phyloP scores from a whole-genome alignment of 2,329 filamentous ascomycete genomes.

The Periconia digitata region DNA sequence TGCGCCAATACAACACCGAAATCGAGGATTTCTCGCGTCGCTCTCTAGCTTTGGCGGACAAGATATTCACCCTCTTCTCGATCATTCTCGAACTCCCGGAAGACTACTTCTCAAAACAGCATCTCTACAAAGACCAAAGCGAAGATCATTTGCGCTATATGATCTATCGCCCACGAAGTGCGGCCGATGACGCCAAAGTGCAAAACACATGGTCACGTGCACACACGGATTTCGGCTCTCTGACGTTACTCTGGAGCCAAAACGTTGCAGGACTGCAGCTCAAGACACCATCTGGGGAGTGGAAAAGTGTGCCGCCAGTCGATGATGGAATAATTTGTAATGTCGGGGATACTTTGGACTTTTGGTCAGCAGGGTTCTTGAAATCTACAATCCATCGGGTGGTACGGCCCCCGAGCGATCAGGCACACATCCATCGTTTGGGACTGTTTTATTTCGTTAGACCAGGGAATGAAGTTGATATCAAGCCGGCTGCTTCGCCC shows the following conservation, averaged over 20 bases:
- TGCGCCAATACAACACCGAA: constrained; percentile 25
- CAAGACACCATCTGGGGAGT: constrained; percentile 47
- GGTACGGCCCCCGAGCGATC: constrained; percentile 48
- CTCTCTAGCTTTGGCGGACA: constrained; percentile 28
- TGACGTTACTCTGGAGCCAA: constrained; percentile 52
- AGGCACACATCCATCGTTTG: constrained; percentile 39
- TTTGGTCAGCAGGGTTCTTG: constrained; percentile 47
- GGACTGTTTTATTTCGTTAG: constrained; percentile 47
- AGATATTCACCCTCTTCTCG: constrained; percentile 44
- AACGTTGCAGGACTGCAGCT: constrained; percentile 53
- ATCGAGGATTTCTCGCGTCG: constrained; percentile 32
- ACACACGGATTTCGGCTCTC: constrained; percentile 53
- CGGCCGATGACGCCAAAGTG: constrained; percentile 38
- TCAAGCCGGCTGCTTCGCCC: constrained; percentile 41
- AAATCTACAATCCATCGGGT: constrained; percentile 57
- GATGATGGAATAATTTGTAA: constrained; percentile 54
- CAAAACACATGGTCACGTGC: constrained; percentile 49
- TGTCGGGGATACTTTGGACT: constrained; percentile 47
- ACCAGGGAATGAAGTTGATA: constrained; percentile 40
- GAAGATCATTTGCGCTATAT: constrained; percentile 47
- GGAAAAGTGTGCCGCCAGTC: constrained; percentile 51
- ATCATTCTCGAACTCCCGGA: constrained; percentile 45
- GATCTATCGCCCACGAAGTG: constrained; percentile 46
- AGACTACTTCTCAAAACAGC: constrained; percentile 40
- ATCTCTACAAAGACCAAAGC: constrained; percentile 39